A percentile compares a stretch with the other conserved stretches of the same genome.
Evolutionary conservation across 331 rosid species (phyloP).

Genomic region (Rosa hybrid): DNA sequence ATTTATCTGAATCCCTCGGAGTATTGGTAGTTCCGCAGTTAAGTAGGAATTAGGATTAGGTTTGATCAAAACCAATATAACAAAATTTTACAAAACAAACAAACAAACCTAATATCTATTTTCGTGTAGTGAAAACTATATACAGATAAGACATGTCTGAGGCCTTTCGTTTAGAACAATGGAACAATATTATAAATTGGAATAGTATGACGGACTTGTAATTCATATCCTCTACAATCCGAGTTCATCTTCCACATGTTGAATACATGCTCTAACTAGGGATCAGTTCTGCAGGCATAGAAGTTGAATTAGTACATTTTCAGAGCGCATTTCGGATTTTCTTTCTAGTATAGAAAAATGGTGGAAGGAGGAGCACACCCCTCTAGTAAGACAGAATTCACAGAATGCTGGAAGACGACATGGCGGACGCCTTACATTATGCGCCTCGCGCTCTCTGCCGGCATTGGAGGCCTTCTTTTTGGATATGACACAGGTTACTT

Average conservation of each 20-base stretch:
- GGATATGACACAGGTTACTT: conserved; percentile 77
- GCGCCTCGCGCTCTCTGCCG: conserved; percentile 82
- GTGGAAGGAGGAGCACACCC: conserved; percentile 55
- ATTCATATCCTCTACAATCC: neutral
- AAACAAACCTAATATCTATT: neutral
- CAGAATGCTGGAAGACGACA: conserved; percentile 60
- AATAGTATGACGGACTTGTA: neutral
- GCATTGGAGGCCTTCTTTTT: conserved; percentile 79
- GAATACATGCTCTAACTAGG: neutral
- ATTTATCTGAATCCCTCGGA: neutral
- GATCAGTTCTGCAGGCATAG: neutral
- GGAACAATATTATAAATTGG: neutral
- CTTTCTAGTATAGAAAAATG: conserved; percentile 24
- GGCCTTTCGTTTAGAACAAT: neutral
- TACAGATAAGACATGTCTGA: neutral
- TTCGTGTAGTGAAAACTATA: neutral
- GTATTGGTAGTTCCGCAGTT: neutral
- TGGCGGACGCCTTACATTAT: conserved; percentile 65
- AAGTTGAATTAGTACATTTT: neutral
- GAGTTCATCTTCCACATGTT: neutral
- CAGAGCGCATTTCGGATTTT: neutral
- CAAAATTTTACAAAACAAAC: neutral
- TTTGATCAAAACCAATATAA: neutral
- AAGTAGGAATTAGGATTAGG: neutral
- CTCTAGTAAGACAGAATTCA: conserved; percentile 43